phyloP scores from a whole-genome alignment of 139 green algal genomes.

The Coelastrella sp. region DNA sequence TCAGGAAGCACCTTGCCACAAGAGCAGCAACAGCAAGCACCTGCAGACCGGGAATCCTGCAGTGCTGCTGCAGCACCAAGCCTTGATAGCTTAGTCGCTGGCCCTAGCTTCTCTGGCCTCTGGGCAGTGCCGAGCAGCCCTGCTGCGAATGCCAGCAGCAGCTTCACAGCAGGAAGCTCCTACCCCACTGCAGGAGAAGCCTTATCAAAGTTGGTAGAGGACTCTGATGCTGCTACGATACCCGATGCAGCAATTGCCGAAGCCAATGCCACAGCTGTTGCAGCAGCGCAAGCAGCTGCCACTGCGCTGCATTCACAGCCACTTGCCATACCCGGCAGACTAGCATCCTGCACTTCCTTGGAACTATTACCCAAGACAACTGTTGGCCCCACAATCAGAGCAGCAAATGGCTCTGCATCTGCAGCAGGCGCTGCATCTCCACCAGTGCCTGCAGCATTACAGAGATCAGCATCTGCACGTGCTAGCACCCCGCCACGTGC shows the following conservation, averaged over 20 bases:
- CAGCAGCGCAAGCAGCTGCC: slow-evolving; percentile 15
- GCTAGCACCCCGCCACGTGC: too few species aligned
- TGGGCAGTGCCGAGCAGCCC: neutral
- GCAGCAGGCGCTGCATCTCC: neutral
- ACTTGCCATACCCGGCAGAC: neutral
- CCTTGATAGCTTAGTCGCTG: neutral
- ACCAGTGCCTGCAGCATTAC: neutral
- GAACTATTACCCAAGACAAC: neutral
- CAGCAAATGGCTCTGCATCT: neutral
- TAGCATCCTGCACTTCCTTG: neutral
- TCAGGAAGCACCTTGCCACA: neutral
- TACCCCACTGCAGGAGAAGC: neutral
- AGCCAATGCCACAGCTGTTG: neutral
- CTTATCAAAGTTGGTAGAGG: neutral
- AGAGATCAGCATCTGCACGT: too few species aligned
- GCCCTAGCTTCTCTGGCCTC: neutral
- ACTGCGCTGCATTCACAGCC: neutral
- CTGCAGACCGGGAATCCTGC: neutral
- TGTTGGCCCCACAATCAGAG: too few species aligned
- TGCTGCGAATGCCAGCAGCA: neutral
- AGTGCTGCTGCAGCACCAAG: neutral
- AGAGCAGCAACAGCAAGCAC: neutral
- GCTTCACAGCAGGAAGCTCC: neutral
- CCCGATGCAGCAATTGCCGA: neutral
- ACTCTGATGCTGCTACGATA: neutral